Evolutionary conservation across 805 yeast species (phyloP), one percentile per base, ranked within the genome.

Genomic region (Ogataea angusta): DNA sequence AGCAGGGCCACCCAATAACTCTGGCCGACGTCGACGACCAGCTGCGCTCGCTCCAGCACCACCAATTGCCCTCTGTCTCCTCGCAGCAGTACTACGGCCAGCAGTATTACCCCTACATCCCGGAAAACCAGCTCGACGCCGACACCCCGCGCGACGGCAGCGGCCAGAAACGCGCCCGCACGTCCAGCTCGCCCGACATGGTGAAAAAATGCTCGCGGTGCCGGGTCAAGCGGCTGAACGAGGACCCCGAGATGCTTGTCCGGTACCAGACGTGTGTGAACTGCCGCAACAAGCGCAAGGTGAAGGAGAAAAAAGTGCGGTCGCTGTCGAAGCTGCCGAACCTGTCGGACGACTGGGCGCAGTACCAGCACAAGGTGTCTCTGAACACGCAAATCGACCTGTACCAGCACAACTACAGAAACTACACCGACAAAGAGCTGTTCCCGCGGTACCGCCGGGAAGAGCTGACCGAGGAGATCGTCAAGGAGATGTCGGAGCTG

Each of bases 151-250:
- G 37, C 24, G 33, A 32, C 9, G 18, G 24, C 10, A 13, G 30
- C 13, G 32, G 37, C 23, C 27, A 38, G 31, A 48, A 38, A 43
- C 46, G 40, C 36, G 38, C 33, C 2, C 40, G 41, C 5, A 12
- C 45, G 9, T 29, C 37, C n/a, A 27, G 32, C 2, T 34, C 42
- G 14, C 40, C 29, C 10, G 51, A 51, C 13, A 42, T 50, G 7
- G 47, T 62, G 7, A 65, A 59, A 49, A 70, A 70, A 41, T 70
- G 75, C 43, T 62, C 74, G 1, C 57, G 75, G 27, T 70, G 75
- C 46, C 52, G 74, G 13, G 69, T 66, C 16, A 69, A 66, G 32
- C 47, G 75, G 38, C 19, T 50, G 1, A 48, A 52, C 15, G 75
- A 70, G 44, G 49, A 56, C 6, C 38, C 49, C 3, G 65, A 57